Evolutionary conservation across 2,329 filamentous ascomycete species (phyloP), one percentile per base, ranked within the genome.

Genomic region (Penicillium expansum): DNA sequence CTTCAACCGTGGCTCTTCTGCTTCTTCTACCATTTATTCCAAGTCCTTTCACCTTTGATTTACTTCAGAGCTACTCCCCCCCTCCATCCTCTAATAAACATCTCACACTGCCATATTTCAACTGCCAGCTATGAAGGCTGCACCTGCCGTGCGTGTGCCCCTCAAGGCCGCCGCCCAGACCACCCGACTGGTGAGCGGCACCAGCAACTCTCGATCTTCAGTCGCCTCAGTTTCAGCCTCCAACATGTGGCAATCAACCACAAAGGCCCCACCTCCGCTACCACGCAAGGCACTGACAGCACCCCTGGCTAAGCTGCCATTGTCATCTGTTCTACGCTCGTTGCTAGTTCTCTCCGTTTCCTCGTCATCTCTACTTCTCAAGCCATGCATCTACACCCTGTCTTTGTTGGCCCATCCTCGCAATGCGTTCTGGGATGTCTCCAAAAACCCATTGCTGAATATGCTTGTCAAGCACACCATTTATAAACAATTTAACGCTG

Each of bases 371-470:
- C 53, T 87, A 5, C 83, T 96, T 0, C 83, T 96, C 8, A 79
- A 81, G 13, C 87, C 90, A 1, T 93, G 88, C 39, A 82, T 95
- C 52, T 82, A 81, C 56, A 77, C 89, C 48, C 89, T 96, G 72
- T 83, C 81, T 7, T 73, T 82, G 24, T 82, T 80, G 50, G 75
- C 77, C 1, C 73, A 77, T 49, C 79, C 78, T 6, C 76, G 75
- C 54, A 76, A 72, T 0, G 55, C 70, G 1, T 51, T 82, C 1
- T 67, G 81, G 32, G 78, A 81, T 60, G 78, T 81, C 0, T 79
- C 82, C 51, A 74, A 72, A 16, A 82, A 82, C 62, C 73, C 72
- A 1, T 18, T 82, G 4, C 65, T 83, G 11, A 74, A 78, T 42
- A 69, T 74, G 48, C 65, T 79, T 4, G 68, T 80, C 27, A 77